A percentile compares a stretch with the other conserved stretches of the same genome.
Conservation (phyloP, 148 eudicot genomes). For the Vaccinium vitisidaea region DNA sequence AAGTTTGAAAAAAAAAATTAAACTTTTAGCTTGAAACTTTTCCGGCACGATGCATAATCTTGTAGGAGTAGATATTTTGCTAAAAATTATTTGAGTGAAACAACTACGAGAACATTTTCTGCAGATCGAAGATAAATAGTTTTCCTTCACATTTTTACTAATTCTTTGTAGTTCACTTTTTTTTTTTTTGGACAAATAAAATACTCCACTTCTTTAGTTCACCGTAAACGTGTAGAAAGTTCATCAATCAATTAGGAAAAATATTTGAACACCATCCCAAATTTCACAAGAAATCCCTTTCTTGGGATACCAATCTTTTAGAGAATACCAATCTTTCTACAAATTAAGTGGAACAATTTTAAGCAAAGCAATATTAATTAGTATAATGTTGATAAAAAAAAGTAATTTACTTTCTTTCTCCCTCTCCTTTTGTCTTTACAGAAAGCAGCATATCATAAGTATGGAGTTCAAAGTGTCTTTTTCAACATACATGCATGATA, state of each 20-base stretch:
- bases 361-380: background rate
- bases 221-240: no score
- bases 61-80: no score
- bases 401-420: background rate
- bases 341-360: background rate
- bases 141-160: no score
- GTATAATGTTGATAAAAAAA: background rate
- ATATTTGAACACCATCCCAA: background rate
- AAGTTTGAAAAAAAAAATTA: no score
- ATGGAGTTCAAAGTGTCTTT: background rate
- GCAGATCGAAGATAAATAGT: no score
- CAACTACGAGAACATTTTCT: no score
- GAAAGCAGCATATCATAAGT: background rate
- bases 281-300: background rate
- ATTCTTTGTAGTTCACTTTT: no score
- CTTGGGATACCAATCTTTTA: background rate
- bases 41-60: no score
- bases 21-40: no score
- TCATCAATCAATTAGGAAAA: background rate
- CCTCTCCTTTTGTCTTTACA: background rate
- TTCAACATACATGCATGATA: background rate
- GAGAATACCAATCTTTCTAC: background rate
- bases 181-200: no score
- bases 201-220: no score
- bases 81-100: no score